Conservation (phyloP, 306 rosid genomes). For the Prosopis cineraria region DNA sequence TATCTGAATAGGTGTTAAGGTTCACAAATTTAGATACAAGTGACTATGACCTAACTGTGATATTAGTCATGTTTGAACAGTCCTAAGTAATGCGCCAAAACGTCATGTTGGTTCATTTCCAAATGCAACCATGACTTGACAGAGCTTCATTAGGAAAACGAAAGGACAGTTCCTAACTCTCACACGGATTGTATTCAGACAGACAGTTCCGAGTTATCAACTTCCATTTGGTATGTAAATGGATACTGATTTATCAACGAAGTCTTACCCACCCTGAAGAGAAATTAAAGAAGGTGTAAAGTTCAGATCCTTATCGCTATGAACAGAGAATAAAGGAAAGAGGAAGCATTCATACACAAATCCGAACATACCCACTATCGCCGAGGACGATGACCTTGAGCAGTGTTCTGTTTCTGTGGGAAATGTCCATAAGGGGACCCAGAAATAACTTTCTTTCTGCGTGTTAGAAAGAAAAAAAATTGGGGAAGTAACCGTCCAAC, state of each 20-base stretch:
- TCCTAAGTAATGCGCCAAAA: background rate
- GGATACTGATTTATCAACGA: slow-evolving; percentile 25
- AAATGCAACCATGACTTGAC: no score
- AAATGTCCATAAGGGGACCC: background rate
- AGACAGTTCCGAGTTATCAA: background rate
- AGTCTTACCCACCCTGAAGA: slow-evolving; percentile 19
- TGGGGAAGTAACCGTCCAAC: background rate
- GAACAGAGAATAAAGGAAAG: background rate
- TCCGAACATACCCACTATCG: background rate
- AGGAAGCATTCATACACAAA: background rate
- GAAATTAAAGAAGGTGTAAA: background rate
- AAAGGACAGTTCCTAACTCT: background rate
- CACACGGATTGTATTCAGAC: background rate
- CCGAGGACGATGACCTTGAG: slow-evolving; percentile 26
- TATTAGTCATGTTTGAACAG: background rate
- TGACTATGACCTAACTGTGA: background rate
- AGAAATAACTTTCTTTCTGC: background rate
- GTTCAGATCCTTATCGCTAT: background rate
- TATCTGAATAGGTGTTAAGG: slow-evolving; percentile 40
- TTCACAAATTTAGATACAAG: background rate
- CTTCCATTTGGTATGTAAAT: background rate
- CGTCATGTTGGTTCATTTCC: no score
- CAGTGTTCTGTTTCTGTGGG: background rate
- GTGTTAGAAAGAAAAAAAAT: no score
- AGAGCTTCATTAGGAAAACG: no score